phyloP scores from a whole-genome alignment of 202 grass and related monocot genomes.

The Elaeis oleifera region DNA sequence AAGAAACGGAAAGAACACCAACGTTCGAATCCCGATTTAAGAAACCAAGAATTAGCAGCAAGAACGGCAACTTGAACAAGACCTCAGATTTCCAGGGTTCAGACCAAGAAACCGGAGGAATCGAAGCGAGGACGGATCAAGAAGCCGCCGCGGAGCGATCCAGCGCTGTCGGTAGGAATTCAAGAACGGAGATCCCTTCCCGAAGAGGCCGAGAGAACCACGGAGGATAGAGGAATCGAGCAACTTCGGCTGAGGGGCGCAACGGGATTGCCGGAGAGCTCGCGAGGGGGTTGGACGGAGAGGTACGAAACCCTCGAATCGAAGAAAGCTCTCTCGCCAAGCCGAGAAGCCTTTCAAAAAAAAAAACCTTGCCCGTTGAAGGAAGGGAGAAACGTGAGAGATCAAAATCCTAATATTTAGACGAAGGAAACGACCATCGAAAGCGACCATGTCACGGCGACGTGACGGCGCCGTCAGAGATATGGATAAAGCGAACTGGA shows the following conservation, averaged over 20 bases:
- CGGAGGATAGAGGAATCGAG: conserved; percentile 13
- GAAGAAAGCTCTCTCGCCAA: conserved; percentile 41
- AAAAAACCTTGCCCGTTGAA: conserved; percentile 74
- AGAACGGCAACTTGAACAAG: conserved; percentile 16
- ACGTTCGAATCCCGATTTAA: conserved; percentile 4
- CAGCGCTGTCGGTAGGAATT: no score
- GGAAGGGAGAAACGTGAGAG: conserved; percentile 15
- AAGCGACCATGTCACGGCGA: conserved; percentile 22
- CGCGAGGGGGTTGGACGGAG: conserved; percentile 9
- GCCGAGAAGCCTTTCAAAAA: conserved; percentile 54
- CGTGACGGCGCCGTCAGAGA: conserved; percentile 15
- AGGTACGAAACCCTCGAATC: conserved; percentile 61
- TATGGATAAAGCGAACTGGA: not conserved
- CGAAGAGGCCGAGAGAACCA: not conserved
- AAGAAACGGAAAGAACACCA: conserved; percentile 28
- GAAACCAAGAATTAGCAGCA: conserved; percentile 6
- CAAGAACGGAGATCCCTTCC: no score
- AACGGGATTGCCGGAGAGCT: conserved; percentile 16
- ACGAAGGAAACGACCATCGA: conserved; percentile 19
- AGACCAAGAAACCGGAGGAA: conserved; percentile 32
- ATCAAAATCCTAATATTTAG: conserved; percentile 13
- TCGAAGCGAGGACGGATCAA: not conserved
- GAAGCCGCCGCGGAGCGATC: no score
- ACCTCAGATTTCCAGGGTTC: conserved; percentile 36
- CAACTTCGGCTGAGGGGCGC: conserved; percentile 12